A percentile compares a stretch with the other conserved stretches of the same genome.
These are phyloP conservation scores for Ilyonectria sp. DNA, from an alignment of 2,329 filamentous ascomycete genomes.

Conservation along the genomic window DNA sequence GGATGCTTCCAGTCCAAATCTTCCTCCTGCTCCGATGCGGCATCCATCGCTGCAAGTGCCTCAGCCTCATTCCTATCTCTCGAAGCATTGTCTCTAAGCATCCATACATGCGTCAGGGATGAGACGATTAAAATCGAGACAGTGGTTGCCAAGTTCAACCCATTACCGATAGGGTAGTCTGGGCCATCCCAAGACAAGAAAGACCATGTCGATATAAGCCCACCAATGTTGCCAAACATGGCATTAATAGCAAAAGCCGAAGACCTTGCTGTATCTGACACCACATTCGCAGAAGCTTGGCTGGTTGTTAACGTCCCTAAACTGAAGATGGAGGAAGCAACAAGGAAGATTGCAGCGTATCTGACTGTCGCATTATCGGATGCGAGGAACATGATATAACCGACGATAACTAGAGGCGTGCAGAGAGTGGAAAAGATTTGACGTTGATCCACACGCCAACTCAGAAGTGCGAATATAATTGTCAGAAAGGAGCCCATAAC, in stretches of 20 bases:
- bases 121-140: not conserved
- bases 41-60: not conserved
- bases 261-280: not conserved
- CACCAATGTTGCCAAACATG: not conserved
- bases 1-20: not conserved
- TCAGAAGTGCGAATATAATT: slow-evolving; percentile 66
- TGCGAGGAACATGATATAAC: slow-evolving; percentile 75
- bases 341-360: slow-evolving; percentile 73
- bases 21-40: not conserved
- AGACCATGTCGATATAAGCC: not conserved
- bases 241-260: not conserved
- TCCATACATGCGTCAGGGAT: not conserved
- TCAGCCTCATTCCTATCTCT: not conserved
- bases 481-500: slow-evolving; percentile 73
- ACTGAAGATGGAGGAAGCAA: not conserved
- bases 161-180: not conserved
- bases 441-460: slow-evolving; percentile 67
- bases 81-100: not conserved
- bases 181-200: not conserved
- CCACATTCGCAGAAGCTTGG: not conserved
- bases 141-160: not conserved
- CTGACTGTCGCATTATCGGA: slow-evolving; percentile 60
- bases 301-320: not conserved
- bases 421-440: slow-evolving; percentile 67
- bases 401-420: slow-evolving; percentile 70